A percentile compares a stretch with the other conserved stretches of the same genome.
Evolutionary conservation across 306 rosid genomes (phyloP).

Genomic region (Medicago lupulina): DNA sequence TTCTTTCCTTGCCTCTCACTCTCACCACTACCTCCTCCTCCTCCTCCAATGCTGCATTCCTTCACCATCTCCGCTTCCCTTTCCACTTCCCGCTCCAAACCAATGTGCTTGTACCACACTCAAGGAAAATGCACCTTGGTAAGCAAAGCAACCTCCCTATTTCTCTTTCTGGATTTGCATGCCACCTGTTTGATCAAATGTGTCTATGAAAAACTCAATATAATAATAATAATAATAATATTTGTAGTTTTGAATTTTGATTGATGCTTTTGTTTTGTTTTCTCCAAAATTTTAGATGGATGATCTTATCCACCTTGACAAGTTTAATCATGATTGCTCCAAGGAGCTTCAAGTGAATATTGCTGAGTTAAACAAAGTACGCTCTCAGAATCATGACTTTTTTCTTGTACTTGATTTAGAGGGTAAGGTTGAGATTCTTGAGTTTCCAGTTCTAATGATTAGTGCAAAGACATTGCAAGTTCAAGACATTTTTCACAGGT

Average conservation of each 20-base stretch:
- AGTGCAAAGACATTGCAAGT: constrained; percentile 74
- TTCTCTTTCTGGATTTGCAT: constrained; percentile 21
- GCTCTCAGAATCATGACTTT: constrained; percentile 70
- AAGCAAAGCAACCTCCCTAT: not conserved
- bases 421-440: constrained; percentile 95
- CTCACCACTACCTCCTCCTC: constrained; percentile 44
- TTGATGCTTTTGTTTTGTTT: too few species aligned
- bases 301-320: constrained; percentile 74
- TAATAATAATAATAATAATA: too few species aligned
- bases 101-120: constrained; percentile 83
- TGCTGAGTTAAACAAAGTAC: constrained; percentile 47
- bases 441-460: constrained; percentile 86
- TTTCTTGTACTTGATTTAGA: constrained; percentile 98
- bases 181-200: constrained; percentile 56
- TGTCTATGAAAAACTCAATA: constrained; percentile 21
- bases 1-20: constrained; percentile 37
- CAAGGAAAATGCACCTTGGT: constrained; percentile 88
- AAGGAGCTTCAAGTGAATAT: constrained; percentile 67
- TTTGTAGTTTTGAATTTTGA: not conserved
- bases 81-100: constrained; percentile 73
- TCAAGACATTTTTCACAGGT: constrained; percentile 93
- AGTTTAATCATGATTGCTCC: constrained; percentile 82
- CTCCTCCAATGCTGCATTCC: constrained; percentile 41
- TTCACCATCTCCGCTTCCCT: constrained; percentile 52
- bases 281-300: constrained; percentile 68